Evolutionary conservation across 108 stramenopile species (phyloP).

Genomic region (Conticribra guillardii): DNA sequence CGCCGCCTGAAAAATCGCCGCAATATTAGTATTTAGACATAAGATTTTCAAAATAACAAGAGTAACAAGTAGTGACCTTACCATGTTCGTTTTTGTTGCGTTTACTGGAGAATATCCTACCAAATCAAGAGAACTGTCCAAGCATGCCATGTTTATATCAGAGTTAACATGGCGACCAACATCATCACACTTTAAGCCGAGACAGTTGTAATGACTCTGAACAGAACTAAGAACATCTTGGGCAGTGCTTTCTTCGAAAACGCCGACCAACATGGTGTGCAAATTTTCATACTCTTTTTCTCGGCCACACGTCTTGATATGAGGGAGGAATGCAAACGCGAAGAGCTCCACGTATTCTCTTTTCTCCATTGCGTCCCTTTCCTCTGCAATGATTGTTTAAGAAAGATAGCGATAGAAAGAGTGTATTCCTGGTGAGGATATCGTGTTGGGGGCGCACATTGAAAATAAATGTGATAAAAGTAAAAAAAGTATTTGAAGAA

Average conservation of each 20-base stretch:
- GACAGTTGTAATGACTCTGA: constrained; percentile 66
- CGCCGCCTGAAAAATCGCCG: constrained; percentile 52
- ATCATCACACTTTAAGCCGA: constrained; percentile 73
- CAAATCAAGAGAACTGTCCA: constrained; percentile 49
- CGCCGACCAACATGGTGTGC: constrained; percentile 44
- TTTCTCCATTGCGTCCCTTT: constrained; percentile 45
- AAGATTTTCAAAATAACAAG: too few species aligned
- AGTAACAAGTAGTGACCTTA: too few species aligned
- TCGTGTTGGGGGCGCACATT: too few species aligned
- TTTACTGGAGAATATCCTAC: constrained; percentile 69
- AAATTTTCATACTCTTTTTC: constrained; percentile 55
- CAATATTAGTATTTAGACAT: too few species aligned
- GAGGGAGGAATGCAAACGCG: constrained; percentile 60
- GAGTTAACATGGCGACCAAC: constrained; percentile 53
- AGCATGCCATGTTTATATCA: constrained; percentile 17
- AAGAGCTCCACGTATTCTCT: constrained; percentile 57
- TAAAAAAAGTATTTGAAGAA: too few species aligned
- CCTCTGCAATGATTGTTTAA: constrained; percentile 12
- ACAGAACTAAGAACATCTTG: constrained; percentile 50
- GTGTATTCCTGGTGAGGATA: too few species aligned
- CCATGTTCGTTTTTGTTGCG: constrained; percentile 44
- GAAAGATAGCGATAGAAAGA: neutral
- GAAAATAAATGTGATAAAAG: too few species aligned
- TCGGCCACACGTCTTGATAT: constrained; percentile 62
- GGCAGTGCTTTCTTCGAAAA: constrained; percentile 19